phyloP scores from a whole-genome alignment of 2,329 filamentous ascomycete species.

The Lomentospora prolificans region DNA sequence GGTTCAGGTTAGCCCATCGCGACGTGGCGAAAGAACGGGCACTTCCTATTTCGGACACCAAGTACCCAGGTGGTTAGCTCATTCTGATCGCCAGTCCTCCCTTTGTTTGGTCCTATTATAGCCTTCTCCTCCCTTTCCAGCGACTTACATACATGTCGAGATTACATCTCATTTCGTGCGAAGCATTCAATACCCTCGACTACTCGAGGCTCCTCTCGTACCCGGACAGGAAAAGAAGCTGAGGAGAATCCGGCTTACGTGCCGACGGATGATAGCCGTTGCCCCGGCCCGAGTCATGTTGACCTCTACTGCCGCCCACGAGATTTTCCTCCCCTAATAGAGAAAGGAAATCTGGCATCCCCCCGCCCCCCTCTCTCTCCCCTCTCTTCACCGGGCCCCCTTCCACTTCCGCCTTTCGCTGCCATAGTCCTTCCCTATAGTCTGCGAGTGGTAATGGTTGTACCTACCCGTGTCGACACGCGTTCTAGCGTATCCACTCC shows the following conservation, averaged over 20 bases:
- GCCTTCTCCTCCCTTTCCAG: background rate
- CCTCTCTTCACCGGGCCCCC: no score
- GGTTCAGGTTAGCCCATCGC: background rate
- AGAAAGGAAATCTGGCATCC: background rate
- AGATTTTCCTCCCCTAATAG: background rate
- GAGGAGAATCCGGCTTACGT: background rate
- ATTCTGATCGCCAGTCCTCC: background rate
- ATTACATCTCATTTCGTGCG: background rate
- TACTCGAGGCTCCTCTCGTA: background rate
- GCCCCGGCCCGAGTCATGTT: background rate
- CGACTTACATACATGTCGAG: background rate
- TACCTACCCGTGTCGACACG: background rate
- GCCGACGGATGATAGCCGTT: background rate
- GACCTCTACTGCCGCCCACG: background rate
- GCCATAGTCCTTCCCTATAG: background rate
- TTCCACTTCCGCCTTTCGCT: background rate
- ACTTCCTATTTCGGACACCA: background rate
- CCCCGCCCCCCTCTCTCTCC: no score
- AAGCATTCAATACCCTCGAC: background rate
- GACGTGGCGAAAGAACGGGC: background rate
- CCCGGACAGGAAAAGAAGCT: background rate
- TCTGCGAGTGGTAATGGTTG: background rate
- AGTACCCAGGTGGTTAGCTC: background rate
- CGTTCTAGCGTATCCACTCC: background rate
- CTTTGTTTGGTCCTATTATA: background rate